These are phyloP conservation scores for Myxozyma sirexii DNA, from an alignment of 805 yeast genomes.

Conservation along the genomic window DNA sequence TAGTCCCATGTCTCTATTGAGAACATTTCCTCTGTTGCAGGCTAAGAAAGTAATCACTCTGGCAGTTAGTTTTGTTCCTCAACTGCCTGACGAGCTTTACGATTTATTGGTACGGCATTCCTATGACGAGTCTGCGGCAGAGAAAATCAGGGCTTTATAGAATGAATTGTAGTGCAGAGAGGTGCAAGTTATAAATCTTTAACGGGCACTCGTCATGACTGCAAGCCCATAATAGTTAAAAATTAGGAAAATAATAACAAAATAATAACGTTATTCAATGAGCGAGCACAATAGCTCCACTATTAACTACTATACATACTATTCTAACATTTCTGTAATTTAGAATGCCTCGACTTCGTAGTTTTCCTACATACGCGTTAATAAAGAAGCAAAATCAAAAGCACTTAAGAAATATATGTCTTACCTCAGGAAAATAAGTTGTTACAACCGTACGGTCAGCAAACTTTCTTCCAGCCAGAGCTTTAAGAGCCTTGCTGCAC, in stretches of 20 bases:
- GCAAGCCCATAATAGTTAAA: too few relatives aligned
- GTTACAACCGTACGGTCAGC: constrained; percentile 71
- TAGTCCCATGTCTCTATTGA: constrained; percentile 70
- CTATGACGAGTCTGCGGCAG: constrained; percentile 50
- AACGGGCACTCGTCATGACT: too few relatives aligned
- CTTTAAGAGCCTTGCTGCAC: constrained; percentile 59
- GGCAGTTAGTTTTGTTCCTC: constrained; percentile 76
- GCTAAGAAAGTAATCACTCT: constrained; percentile 76
- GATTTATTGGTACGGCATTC: constrained; percentile 66
- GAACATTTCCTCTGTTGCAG: constrained; percentile 72
- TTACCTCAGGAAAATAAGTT: constrained; percentile 56
- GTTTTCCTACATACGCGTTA: constrained; percentile 32
- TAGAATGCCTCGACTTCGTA: constrained; percentile 49
- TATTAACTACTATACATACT: not conserved
- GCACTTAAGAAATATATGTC: not conserved
- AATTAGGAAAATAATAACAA: too few relatives aligned
- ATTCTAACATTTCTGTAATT: not conserved
- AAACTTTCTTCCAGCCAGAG: constrained; percentile 66
- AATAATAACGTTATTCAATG: not conserved
- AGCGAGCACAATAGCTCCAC: too few relatives aligned
- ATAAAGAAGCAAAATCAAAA: not conserved
- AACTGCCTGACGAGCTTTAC: constrained; percentile 67
- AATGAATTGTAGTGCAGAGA: not conserved
- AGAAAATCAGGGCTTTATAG: constrained; percentile 21
- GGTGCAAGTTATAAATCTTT: too few relatives aligned